phyloP scores from a whole-genome alignment of 2,329 filamentous ascomycete genomes.

The Trematosphaeria pertusa region DNA sequence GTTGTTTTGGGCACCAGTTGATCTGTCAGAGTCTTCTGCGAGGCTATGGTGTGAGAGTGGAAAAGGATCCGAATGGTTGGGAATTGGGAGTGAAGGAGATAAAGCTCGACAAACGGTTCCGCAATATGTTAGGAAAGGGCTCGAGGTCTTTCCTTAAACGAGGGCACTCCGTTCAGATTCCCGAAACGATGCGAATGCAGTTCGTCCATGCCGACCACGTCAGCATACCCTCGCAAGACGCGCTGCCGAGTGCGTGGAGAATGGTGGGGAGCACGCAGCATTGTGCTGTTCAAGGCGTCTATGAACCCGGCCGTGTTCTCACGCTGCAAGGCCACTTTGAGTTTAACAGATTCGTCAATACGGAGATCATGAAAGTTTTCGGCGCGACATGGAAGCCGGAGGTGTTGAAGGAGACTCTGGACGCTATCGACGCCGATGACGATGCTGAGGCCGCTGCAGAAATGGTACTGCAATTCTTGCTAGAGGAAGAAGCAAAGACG shows the following conservation, averaged over 20 bases:
- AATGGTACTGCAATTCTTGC: constrained; percentile 42
- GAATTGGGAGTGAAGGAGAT: constrained; percentile 37
- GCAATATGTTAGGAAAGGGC: constrained; percentile 5
- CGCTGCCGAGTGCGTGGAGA: constrained; percentile 28
- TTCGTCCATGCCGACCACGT: constrained; percentile 50
- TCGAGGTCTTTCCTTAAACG: neutral
- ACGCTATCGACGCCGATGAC: constrained; percentile 30
- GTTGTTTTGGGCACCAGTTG: constrained; percentile 55
- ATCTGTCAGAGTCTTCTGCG: constrained; percentile 49
- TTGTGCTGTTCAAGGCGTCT: constrained; percentile 51
- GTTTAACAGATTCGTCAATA: constrained; percentile 52
- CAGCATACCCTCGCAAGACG: constrained; percentile 19
- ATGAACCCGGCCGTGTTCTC: constrained; percentile 47
- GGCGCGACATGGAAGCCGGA: constrained; percentile 33
- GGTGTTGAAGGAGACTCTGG: constrained; percentile 26
- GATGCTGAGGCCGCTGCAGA: constrained; percentile 40
- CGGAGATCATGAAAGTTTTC: constrained; percentile 48
- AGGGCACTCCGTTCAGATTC: neutral
- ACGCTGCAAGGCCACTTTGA: constrained; percentile 55
- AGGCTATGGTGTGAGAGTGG: constrained; percentile 32
- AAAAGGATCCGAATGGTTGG: constrained; percentile 34
- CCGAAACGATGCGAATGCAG: constrained; percentile 39
- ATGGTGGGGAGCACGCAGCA: constrained; percentile 34
- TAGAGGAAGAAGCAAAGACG: constrained; percentile 18
- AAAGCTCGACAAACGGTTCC: constrained; percentile 22